phyloP scores from a whole-genome alignment of 306 rosid species.

The Medicago truncatula region DNA sequence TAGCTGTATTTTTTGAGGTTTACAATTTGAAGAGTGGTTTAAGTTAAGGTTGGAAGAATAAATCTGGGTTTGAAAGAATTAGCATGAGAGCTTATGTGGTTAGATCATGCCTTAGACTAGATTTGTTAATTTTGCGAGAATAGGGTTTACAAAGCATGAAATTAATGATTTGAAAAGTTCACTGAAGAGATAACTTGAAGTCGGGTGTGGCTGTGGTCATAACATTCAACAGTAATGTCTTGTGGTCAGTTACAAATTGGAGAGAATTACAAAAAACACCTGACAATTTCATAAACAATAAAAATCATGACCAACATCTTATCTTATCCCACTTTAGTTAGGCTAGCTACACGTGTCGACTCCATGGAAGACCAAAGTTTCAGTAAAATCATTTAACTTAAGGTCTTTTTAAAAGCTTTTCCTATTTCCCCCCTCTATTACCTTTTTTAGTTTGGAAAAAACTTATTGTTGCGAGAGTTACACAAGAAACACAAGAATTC shows the following conservation, averaged over 20 bases:
- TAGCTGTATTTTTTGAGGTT: slow-evolving; percentile 4
- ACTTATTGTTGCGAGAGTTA: too few species aligned
- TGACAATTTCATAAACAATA: too few species aligned
- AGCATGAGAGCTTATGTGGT: not conserved
- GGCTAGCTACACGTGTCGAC: not conserved
- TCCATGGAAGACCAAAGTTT: not conserved
- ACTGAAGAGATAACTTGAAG: too few species aligned
- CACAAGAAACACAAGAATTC: too few species aligned
- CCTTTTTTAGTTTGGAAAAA: too few species aligned
- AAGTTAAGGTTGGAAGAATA: slow-evolving; percentile 21
- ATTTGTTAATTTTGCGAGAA: slow-evolving; percentile 5
- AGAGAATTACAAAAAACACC: not conserved
- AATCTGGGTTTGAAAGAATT: slow-evolving; percentile 18
- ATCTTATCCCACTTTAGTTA: not conserved
- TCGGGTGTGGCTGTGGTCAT: not conserved
- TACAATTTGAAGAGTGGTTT: not conserved
- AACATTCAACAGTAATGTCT: not conserved
- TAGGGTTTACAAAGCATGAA: not conserved
- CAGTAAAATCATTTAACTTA: too few species aligned
- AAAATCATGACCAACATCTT: too few species aligned
- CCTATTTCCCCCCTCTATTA: too few species aligned
- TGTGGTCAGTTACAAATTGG: not conserved
- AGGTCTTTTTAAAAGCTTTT: too few species aligned
- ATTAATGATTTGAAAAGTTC: not conserved
- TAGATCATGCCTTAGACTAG: not conserved